These are phyloP conservation scores for Metschnikowia bowlesiae DNA, from an alignment of 805 yeast species.

Conservation along the genomic window DNA sequence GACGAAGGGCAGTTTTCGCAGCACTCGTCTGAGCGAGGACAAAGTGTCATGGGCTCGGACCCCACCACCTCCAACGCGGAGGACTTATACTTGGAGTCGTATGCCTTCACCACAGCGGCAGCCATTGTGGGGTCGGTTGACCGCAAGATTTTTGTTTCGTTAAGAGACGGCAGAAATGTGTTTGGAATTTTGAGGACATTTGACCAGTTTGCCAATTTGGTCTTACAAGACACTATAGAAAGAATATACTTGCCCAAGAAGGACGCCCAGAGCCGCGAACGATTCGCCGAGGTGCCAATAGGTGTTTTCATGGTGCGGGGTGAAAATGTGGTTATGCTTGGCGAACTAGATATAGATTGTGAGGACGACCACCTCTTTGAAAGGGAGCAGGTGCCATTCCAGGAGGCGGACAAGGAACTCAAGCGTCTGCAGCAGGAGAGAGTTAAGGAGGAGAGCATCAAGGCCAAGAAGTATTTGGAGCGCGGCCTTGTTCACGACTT, in stretches of 20 bases:
- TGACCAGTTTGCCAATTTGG: conserved; percentile 92
- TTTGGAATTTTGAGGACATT: conserved; percentile 91
- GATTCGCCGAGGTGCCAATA: conserved; percentile 70
- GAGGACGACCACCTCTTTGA: conserved; percentile 67
- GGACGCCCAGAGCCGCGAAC: conserved; percentile 36
- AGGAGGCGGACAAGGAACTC: conserved; percentile 50
- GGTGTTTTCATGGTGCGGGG: conserved; percentile 92
- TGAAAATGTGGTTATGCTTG: conserved; percentile 90
- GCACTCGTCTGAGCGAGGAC: conserved; percentile 2
- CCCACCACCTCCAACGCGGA: conserved; percentile 35
- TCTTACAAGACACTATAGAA: conserved; percentile 86
- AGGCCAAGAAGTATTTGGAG: conserved; percentile 45
- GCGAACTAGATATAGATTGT: conserved; percentile 84
- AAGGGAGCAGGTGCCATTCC: conserved; percentile 56
- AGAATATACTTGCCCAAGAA: conserved; percentile 58
- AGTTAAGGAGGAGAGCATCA: conserved; percentile 40
- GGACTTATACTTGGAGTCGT: conserved; percentile 69
- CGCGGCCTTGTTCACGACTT: conserved; percentile 57
- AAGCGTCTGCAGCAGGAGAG: conserved; percentile 26
- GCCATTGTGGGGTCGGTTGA: conserved; percentile 87
- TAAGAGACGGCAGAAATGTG: conserved; percentile 85
- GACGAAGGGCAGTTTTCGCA: conserved; percentile 4
- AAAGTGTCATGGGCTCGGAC: background rate
- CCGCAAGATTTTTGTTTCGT: conserved; percentile 72
- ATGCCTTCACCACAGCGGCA: conserved; percentile 83